Evolutionary conservation across 1,139 yeast genomes (phyloP).

Genomic region (Arxiozyma bovina): DNA sequence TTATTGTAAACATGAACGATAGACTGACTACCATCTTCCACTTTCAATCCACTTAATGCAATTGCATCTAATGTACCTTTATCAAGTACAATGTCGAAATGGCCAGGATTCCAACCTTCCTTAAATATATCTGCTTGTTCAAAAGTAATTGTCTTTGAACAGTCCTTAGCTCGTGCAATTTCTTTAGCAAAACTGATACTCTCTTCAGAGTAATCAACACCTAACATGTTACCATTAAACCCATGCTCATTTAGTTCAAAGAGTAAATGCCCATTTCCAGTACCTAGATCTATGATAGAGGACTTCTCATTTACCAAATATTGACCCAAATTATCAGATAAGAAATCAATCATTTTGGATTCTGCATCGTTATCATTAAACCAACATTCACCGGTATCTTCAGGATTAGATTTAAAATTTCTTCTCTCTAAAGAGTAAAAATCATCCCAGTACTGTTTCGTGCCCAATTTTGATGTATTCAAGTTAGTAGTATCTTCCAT

Average conservation of each 20-base stretch:
- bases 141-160: conserved; percentile 34
- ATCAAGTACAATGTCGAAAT: conserved; percentile 71
- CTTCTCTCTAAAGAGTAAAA: conserved; percentile 64
- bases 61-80: conserved; percentile 97
- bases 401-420: conserved; percentile 62
- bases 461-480: conserved; percentile 68
- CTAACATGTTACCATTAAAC: conserved; percentile 44
- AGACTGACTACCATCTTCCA: conserved; percentile 27
- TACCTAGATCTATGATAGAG: conserved; percentile 71
- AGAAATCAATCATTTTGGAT: conserved; percentile 61
- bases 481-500: conserved; percentile 46
- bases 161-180: conserved; percentile 41
- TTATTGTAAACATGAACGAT: conserved; percentile 50
- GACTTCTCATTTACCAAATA: conserved; percentile 26
- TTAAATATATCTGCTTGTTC: conserved; percentile 40
- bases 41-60: conserved; percentile 61
- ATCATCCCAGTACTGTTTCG: conserved; percentile 81
- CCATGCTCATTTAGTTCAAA: conserved; percentile 61
- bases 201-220: conserved; percentile 77
- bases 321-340: conserved; percentile 38
- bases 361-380: conserved; percentile 92
- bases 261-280: conserved; percentile 89
- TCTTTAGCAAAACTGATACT: conserved; percentile 65
- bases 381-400: conserved; percentile 95
- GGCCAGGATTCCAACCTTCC: conserved; percentile 27